Conservation (phyloP, 371 early-diverging fungal species). For the Actinomortierella wolfii region DNA sequence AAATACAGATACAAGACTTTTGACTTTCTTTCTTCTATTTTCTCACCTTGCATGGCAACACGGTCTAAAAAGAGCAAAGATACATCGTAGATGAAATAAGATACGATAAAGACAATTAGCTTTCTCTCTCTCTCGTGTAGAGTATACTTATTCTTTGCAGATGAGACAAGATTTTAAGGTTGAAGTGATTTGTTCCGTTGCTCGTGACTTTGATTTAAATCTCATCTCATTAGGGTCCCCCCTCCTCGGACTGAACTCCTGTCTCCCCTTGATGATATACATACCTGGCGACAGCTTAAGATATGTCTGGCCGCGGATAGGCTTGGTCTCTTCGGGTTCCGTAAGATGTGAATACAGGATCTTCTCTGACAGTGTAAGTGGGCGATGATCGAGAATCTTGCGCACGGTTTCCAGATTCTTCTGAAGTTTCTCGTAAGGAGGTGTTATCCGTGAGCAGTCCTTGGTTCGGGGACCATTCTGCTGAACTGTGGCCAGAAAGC, state of each 20-base stretch:
- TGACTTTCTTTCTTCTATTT: too few species aligned
- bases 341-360: conserved; percentile 93
- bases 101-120: neutral
- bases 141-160: too few species aligned
- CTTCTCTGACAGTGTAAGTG: conserved; percentile 93
- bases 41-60: conserved; percentile 82
- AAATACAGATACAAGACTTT: too few species aligned
- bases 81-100: neutral
- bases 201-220: neutral
- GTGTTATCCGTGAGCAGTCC: conserved; percentile 62
- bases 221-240: neutral
- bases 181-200: too few species aligned
- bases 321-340: conserved; percentile 70
- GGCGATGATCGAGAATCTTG: conserved; percentile 59
- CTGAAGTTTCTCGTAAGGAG: conserved; percentile 62
- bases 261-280: neutral
- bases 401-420: conserved; percentile 58
- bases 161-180: too few species aligned
- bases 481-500: too few species aligned
- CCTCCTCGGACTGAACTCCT: neutral
- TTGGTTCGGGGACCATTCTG: conserved; percentile 32
- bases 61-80: conserved; percentile 56
- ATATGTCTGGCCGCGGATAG: conserved; percentile 73
- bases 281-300: conserved; percentile 73
- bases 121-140: neutral